phyloP scores from a whole-genome alignment of 176 grass and related monocot genomes.

The Elymus sibiricus region DNA sequence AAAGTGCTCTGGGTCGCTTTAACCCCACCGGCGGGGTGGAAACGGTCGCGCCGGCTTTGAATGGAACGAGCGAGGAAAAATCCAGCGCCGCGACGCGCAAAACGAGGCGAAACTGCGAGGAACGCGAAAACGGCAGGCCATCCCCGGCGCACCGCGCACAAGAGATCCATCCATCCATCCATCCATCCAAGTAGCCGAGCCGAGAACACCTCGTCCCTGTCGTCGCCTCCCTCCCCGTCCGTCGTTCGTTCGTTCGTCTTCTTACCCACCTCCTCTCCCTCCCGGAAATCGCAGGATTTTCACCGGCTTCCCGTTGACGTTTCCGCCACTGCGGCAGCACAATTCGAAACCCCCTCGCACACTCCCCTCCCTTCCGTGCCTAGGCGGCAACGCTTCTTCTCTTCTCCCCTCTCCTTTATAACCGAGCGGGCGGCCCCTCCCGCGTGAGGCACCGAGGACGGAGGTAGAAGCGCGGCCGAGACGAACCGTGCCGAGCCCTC shows the following conservation, averaged over 20 bases:
- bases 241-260: neutral
- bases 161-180: neutral
- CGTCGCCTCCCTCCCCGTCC: neutral
- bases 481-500: neutral
- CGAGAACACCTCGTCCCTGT: slow-evolving; percentile 2
- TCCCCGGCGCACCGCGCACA: neutral
- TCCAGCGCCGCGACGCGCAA: slow-evolving; percentile 7
- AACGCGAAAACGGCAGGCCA: neutral
- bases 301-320: slow-evolving; percentile 36
- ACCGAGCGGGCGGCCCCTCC: slow-evolving; percentile 29
- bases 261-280: neutral
- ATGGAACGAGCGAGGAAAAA: neutral
- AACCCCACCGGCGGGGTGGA: neutral
- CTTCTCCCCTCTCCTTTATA: slow-evolving; percentile 25
- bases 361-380: slow-evolving; percentile 35
- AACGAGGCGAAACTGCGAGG: slow-evolving; percentile 13
- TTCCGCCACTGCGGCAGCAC: slow-evolving; percentile 21
- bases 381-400: slow-evolving; percentile 30
- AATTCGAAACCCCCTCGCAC: slow-evolving; percentile 48
- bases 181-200: neutral
- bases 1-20: neutral
- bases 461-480: neutral
- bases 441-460: slow-evolving; percentile 36
- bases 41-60: slow-evolving; percentile 26
- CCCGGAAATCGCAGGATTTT: slow-evolving; percentile 1